phyloP scores from a whole-genome alignment of 495 filamentous ascomycete species.

The Hyaloscypha bicolor region DNA sequence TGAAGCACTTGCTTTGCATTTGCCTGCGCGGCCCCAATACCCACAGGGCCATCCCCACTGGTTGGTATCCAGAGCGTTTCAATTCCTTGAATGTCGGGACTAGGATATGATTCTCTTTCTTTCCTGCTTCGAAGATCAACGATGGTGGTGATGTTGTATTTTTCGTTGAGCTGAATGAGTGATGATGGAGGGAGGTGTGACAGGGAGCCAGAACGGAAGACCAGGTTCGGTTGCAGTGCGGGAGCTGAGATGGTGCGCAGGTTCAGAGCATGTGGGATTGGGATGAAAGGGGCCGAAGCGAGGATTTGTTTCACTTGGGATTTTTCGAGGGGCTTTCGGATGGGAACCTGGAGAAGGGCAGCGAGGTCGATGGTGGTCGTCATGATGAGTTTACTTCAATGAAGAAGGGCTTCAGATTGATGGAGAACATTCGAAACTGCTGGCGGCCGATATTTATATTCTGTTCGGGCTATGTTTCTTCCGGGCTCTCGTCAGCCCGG shows the following conservation, averaged over 20 bases:
- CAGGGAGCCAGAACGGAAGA: conserved; percentile 57
- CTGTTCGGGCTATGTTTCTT: not conserved
- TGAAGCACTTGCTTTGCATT: not conserved
- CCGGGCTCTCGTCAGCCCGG: too few species aligned
- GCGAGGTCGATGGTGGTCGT: not conserved
- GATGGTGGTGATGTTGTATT: conserved; percentile 42
- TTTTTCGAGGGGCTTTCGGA: not conserved
- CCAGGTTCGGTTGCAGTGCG: conserved; percentile 44
- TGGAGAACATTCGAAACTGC: not conserved
- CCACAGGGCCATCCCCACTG: not conserved
- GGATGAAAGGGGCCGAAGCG: conserved; percentile 14
- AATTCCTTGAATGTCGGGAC: conserved; percentile 43
- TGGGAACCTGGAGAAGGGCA: not conserved
- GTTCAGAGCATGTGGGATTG: conserved; percentile 52
- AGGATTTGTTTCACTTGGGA: not conserved
- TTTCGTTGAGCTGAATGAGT: conserved; percentile 41
- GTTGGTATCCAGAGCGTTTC: conserved; percentile 39
- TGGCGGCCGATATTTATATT: not conserved
- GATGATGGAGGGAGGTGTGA: conserved; percentile 36
- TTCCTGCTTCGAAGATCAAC: conserved; percentile 45
- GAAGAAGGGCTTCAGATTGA: not conserved
- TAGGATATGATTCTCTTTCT: conserved; percentile 40
- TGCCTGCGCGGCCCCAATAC: not conserved
- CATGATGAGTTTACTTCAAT: not conserved
- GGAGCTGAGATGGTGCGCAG: conserved; percentile 48